Conservation (phyloP, 2,329 filamentous ascomycete genomes). For the Thielaviopsis populi region DNA sequence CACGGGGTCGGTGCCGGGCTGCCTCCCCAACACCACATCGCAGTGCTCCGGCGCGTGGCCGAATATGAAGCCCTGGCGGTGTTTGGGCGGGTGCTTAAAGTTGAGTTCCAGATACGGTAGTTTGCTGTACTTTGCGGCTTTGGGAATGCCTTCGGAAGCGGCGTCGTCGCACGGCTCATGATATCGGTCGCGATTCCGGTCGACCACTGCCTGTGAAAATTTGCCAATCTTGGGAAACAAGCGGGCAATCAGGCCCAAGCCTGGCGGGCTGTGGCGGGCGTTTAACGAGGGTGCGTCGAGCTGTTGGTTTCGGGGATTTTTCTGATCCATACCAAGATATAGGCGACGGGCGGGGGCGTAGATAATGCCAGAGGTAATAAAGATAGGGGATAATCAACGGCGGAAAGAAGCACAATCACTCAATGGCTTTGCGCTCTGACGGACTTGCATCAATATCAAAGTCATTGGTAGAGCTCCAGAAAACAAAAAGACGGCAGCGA, state of each 20-base stretch:
- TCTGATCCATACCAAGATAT: neutral
- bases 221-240: neutral
- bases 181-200: conserved; percentile 3
- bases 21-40: conserved; percentile 2
- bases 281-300: neutral
- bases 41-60: neutral
- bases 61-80: conserved; percentile 8
- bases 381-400: too few species aligned
- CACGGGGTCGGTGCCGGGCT: neutral
- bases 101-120: conserved; percentile 5
- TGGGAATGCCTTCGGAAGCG: neutral
- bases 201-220: neutral
- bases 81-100: conserved; percentile 1
- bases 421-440: neutral
- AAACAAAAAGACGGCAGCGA: neutral
- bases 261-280: neutral
- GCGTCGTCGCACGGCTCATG: neutral
- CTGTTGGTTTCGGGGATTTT: neutral
- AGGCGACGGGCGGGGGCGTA: neutral
- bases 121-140: neutral
- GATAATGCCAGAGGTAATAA: too few species aligned
- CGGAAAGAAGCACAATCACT: neutral
- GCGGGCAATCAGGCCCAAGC: conserved; percentile 1
- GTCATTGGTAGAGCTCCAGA: neutral
- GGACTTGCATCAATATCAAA: neutral